A percentile compares a stretch with the other conserved stretches of the same genome.
phyloP scores from a whole-genome alignment of 164 flowering plant genomes.

The Aristolochia contorta region DNA sequence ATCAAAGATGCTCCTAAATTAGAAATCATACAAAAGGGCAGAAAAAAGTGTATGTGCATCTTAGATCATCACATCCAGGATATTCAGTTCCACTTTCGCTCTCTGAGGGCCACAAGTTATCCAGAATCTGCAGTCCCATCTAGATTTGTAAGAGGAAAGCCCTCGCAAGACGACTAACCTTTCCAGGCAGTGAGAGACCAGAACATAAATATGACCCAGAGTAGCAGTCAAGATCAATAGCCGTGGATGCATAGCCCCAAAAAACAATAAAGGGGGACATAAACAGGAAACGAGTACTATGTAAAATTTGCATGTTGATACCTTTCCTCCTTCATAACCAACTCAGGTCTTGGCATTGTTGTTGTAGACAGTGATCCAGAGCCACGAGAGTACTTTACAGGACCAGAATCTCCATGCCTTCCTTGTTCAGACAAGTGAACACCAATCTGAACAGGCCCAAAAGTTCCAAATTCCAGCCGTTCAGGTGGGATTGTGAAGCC shows the following conservation, averaged over 20 bases:
- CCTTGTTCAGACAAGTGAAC: conserved; percentile 7
- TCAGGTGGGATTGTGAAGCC: conserved; percentile 22
- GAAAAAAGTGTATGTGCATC: not conserved
- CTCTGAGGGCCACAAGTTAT: too few species aligned
- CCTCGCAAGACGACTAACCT: too few species aligned
- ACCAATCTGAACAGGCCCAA: conserved; percentile 16
- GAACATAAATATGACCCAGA: not conserved
- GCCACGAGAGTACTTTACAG: not conserved
- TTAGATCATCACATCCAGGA: too few species aligned
- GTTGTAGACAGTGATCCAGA: conserved; percentile 3
- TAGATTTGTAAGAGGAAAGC: too few species aligned
- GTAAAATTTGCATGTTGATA: conserved; percentile 7
- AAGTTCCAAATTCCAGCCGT: conserved; percentile 30
- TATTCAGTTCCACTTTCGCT: too few species aligned
- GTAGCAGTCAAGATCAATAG: not conserved
- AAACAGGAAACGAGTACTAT: not conserved
- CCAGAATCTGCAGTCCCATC: too few species aligned
- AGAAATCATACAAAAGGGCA: not conserved
- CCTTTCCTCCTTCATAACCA: conserved; percentile 29
- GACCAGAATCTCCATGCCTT: conserved; percentile 13
- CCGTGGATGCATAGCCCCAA: not conserved
- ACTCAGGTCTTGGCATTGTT: conserved; percentile 14
- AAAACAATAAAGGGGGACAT: not conserved
- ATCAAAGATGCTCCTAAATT: not conserved
- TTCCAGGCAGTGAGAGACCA: too few species aligned